Evolutionary conservation across 1,139 yeast species (phyloP), one percentile per base, ranked within the genome.

Genomic region (Pichia norvegensis): DNA sequence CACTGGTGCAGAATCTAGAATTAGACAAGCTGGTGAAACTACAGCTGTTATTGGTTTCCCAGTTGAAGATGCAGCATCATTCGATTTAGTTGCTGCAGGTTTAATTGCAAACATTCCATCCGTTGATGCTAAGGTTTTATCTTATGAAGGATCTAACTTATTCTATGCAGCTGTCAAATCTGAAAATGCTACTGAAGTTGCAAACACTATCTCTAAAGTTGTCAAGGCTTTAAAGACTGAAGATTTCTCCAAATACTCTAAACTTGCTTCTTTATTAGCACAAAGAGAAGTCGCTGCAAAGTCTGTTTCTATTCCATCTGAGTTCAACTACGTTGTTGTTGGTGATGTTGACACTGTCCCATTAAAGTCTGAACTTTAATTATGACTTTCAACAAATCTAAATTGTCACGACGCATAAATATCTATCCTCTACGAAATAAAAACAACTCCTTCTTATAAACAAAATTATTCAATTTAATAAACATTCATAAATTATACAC

Each of bases 271-370:
- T 19, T 71, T 74, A 52, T 63, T 68, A 55, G 70, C 74, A 64
- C 61, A 69, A 53, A 70, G 74, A 51, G 73, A 75, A 50, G 68
- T 72, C 56, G 67, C 70, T 52, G 67, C 75, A 43, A 70, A 75
- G 60, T 73, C 80, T 59, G 64, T 80, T 56, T 76, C 77, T 29
- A 52, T 53, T 40, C 53, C 60, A 55, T 20, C 45, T 20, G 79
- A 79, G 60, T 81, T 82, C 72, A 88, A 84, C 72, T 83, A 84
- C 63, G 95, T 84, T 55, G 96, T 94, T 55, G 82, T 87, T 55
- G 99, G 99, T 70, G 83, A 88, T 67, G 80, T 85, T 54, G 82
- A 82, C 65, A 80, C 78, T 58, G 79, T 92, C 69, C 97, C 98
- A 63, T 85, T 74, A 69, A 83, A 85, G 63, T 88, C 84, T 67